Evolutionary conservation across 78 protist genomes (phyloP).

Genomic region (slime mould (Dictyostelium discoideum)): DNA sequence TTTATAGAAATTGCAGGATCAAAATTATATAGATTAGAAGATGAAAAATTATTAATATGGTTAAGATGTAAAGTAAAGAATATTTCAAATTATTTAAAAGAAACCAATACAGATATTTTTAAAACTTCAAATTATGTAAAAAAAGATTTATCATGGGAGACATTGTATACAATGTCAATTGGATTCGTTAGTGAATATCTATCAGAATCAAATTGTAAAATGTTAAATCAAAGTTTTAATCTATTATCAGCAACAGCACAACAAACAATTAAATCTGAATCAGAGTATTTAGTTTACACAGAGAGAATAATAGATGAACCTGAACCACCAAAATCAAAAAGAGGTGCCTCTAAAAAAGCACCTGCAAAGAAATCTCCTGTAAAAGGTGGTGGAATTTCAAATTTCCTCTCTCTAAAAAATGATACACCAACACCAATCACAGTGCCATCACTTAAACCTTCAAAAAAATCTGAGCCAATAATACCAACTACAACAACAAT

Average conservation of each 20-base stretch:
- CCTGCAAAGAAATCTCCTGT: background rate
- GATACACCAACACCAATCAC: background rate
- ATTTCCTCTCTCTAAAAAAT: background rate
- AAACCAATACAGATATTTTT: slow-evolving; percentile 16
- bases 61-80: slow-evolving; percentile 41
- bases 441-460: background rate
- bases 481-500: background rate
- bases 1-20: background rate
- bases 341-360: background rate
- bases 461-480: background rate
- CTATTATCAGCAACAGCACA: background rate
- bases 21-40: slow-evolving; percentile 21
- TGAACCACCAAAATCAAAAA: background rate
- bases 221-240: slow-evolving; percentile 8
- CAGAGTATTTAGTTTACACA: background rate
- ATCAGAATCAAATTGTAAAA: background rate
- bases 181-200: slow-evolving; percentile 57
- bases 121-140: background rate
- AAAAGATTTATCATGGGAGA: background rate
- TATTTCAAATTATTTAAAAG: background rate
- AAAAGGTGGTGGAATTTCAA: background rate
- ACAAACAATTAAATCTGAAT: background rate
- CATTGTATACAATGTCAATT: slow-evolving; percentile 35
- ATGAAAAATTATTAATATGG: slow-evolving; percentile 34
- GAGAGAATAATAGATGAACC: slow-evolving; percentile 1